These are phyloP conservation scores for Cutaneotrichosporon sp. DNA, from an alignment of 1,284 basidiomycete genomes.

Conservation along the genomic window DNA sequence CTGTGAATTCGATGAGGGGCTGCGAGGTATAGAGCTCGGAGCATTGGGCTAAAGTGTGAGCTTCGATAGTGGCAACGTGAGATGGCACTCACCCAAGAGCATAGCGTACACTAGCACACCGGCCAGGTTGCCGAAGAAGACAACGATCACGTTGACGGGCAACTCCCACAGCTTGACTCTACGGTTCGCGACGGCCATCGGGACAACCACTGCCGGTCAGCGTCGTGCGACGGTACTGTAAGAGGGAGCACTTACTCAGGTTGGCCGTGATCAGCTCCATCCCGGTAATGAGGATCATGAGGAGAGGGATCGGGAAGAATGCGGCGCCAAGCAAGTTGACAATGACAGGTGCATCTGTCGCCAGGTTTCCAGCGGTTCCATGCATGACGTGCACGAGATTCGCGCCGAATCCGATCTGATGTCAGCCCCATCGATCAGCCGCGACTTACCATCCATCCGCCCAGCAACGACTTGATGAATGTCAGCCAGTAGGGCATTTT, in stretches of 20 bases:
- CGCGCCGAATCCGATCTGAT: constrained; percentile 30
- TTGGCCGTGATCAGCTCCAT: constrained; percentile 34
- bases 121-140: constrained; percentile 50
- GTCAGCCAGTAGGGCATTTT: constrained; percentile 26
- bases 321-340: constrained; percentile 30
- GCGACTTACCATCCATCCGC: constrained; percentile 26
- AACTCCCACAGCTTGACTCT: constrained; percentile 32
- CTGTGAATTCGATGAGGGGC: constrained; percentile 23
- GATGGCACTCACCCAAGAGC: constrained; percentile 23
- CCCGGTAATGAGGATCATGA: constrained; percentile 35
- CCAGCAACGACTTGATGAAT: constrained; percentile 33
- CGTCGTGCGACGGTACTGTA: no score
- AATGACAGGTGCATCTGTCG: constrained; percentile 28
- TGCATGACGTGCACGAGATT: constrained; percentile 32
- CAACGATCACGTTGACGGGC: constrained; percentile 45
- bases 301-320: constrained; percentile 34
- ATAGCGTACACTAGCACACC: constrained; percentile 41
- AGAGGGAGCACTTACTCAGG: constrained; percentile 21
- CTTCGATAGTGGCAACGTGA: no score
- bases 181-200: constrained; percentile 28
- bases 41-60: constrained; percentile 20
- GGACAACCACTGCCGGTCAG: constrained; percentile 30
- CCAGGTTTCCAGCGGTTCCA: constrained; percentile 25
- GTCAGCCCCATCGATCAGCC: no score
- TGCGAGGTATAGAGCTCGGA: constrained; percentile 28